Conservation (phyloP, 192 early-diverging fungal species). For the Haplosporangium gracile region DNA sequence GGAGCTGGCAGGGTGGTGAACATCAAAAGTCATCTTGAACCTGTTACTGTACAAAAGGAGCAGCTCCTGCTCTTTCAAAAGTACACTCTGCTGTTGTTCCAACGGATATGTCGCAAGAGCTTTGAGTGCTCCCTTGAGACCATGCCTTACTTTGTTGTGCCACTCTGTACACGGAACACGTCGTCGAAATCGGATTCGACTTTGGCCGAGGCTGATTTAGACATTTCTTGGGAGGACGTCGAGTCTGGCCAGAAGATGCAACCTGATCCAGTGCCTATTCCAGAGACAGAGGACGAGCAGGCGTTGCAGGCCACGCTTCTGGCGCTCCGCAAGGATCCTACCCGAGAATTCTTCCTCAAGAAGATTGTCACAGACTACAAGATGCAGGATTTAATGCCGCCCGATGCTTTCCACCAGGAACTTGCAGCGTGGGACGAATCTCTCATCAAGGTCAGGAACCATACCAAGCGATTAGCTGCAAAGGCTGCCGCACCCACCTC, state of each 20-base stretch:
- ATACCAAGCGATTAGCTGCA: background rate
- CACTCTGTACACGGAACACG: constrained; percentile 29
- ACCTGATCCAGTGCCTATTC: background rate
- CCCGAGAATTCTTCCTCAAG: constrained; percentile 60
- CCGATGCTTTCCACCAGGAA: constrained; percentile 9
- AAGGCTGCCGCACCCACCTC: background rate
- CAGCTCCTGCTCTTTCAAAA: constrained; percentile 60
- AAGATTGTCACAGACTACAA: constrained; percentile 43
- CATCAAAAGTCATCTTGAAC: constrained; percentile 12
- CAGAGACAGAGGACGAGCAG: constrained; percentile 24
- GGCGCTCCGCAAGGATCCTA: constrained; percentile 55
- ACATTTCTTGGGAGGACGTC: constrained; percentile 66
- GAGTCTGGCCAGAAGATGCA: constrained; percentile 12
- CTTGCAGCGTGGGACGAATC: background rate
- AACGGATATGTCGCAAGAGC: constrained; percentile 60
- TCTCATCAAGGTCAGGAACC: background rate
- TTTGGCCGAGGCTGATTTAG: constrained; percentile 7
- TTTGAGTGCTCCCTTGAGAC: constrained; percentile 64
- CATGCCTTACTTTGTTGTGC: constrained; percentile 70
- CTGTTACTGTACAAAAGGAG: constrained; percentile 41
- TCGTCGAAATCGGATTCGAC: background rate
- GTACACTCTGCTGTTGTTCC: constrained; percentile 67
- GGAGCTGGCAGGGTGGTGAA: constrained; percentile 24
- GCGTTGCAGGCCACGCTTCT: constrained; percentile 46
- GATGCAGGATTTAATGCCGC: constrained; percentile 15